Percentiles rank a stretch among this genome's conserved stretches.
phyloP scores from a whole-genome alignment of 2,329 filamentous ascomycete genomes.

The Orbilia brochopaga region DNA sequence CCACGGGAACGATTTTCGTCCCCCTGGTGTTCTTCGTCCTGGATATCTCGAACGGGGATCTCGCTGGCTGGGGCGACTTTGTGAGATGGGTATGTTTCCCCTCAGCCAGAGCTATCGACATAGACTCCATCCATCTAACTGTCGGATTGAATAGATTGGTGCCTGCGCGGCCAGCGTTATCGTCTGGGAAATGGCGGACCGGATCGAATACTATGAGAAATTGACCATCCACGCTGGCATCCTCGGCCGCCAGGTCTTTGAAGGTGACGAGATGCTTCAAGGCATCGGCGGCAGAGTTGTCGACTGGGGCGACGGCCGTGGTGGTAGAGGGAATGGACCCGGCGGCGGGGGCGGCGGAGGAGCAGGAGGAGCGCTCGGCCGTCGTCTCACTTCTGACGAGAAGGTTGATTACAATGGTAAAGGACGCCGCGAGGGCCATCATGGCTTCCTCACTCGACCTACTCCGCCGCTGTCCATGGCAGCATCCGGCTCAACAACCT shows the following conservation, averaged over 20 bases:
- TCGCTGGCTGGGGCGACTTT: slow-evolving; percentile 93
- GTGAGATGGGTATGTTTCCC: slow-evolving; percentile 72
- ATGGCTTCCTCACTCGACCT: slow-evolving; percentile 11
- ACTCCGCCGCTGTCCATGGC: slow-evolving; percentile 41
- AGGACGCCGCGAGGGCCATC: slow-evolving; percentile 8
- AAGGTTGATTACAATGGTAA: slow-evolving; percentile 33
- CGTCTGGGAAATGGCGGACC: slow-evolving; percentile 97
- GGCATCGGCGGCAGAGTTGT: slow-evolving; percentile 52
- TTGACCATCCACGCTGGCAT: slow-evolving; percentile 95
- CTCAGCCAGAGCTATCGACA: not conserved
- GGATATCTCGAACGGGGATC: slow-evolving; percentile 82
- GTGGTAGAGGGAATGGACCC: slow-evolving; percentile 25
- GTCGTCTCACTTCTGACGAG: slow-evolving; percentile 28
- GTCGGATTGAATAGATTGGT: slow-evolving; percentile 63
- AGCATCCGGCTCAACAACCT: slow-evolving; percentile 39
- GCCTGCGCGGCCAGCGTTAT: slow-evolving; percentile 93
- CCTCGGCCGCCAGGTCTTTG: slow-evolving; percentile 85
- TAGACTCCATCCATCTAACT: slow-evolving; percentile 8
- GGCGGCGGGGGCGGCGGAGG: slow-evolving; percentile 38
- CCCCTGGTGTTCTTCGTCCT: slow-evolving; percentile 92
- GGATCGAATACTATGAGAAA: slow-evolving; percentile 88
- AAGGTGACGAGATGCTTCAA: slow-evolving; percentile 91
- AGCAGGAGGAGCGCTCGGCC: slow-evolving; percentile 29
- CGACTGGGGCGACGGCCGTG: slow-evolving; percentile 26
- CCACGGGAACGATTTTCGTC: slow-evolving; percentile 79